Percentiles rank a stretch among this genome's conserved stretches.
phyloP scores from a whole-genome alignment of 2,329 filamentous ascomycete species.

The Cladosporium velox region DNA sequence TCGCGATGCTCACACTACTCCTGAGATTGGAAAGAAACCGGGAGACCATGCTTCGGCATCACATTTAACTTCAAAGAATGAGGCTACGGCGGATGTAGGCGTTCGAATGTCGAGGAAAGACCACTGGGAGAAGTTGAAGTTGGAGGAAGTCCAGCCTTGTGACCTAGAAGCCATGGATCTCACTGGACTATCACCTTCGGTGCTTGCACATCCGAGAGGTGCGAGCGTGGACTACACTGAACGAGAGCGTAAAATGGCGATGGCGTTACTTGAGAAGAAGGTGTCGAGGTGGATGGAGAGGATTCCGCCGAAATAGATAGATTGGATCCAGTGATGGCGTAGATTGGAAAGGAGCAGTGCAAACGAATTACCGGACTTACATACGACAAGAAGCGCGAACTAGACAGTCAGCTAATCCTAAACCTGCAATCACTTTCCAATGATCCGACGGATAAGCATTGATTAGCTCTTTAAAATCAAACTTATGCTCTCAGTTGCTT shows the following conservation, averaged over 20 bases:
- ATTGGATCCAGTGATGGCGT: background rate
- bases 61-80: background rate
- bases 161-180: slow-evolving; percentile 11
- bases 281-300: background rate
- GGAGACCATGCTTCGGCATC: background rate
- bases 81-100: background rate
- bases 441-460: background rate
- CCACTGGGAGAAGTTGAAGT: background rate
- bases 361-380: background rate
- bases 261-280: background rate
- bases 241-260: background rate
- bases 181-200: background rate
- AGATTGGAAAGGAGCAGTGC: background rate
- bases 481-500: background rate
- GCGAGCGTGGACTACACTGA: background rate
- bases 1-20: background rate
- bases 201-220: slow-evolving; percentile 4
- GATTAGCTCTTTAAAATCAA: background rate
- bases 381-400: background rate
- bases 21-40: background rate
- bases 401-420: too few relatives aligned
- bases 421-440: background rate
- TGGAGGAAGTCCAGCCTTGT: background rate
- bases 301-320: background rate
- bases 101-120: background rate